A percentile compares a stretch with the other conserved stretches of the same genome.
These are phyloP conservation scores for Elongisporangium prolatum DNA, from an alignment of 352 stramenopile genomes.

Conservation along the genomic window DNA sequence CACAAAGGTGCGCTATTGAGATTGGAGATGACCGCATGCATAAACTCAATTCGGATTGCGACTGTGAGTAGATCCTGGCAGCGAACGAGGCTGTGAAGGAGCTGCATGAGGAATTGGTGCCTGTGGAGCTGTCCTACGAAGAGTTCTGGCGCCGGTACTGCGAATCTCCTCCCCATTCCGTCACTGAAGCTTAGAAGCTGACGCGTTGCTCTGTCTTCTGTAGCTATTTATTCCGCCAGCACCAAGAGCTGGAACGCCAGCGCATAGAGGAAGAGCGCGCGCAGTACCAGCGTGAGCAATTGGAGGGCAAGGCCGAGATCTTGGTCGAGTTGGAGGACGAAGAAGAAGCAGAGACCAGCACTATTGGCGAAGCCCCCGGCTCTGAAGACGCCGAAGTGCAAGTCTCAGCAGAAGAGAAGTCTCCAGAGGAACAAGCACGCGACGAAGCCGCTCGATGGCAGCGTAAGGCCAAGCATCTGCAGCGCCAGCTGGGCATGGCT, in stretches of 20 bases:
- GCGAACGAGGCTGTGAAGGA: constrained; percentile 43
- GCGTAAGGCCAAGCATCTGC: constrained; percentile 61
- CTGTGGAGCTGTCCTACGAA: constrained; percentile 68
- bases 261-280: constrained; percentile 16
- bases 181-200: background rate
- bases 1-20: constrained; percentile 28
- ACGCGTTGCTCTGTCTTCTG: background rate
- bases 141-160: constrained; percentile 79
- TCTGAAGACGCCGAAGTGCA: constrained; percentile 6
- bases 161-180: no score
- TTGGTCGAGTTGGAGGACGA: constrained; percentile 28
- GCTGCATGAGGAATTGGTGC: constrained; percentile 69
- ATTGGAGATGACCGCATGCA: no score
- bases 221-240: constrained; percentile 68
- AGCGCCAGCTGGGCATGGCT: constrained; percentile 41
- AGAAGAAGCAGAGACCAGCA: constrained; percentile 31
- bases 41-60: constrained; percentile 1
- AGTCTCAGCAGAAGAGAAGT: constrained; percentile 16
- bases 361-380: constrained; percentile 13
- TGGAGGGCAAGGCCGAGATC: constrained; percentile 13
- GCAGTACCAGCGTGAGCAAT: constrained; percentile 21
- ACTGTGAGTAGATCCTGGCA: constrained; percentile 30
- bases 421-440: constrained; percentile 7
- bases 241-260: constrained; percentile 38
- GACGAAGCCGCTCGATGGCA: constrained; percentile 59